phyloP scores from a whole-genome alignment of 2,329 filamentous ascomycete species.

The Ceratocystiopsis minuta region DNA sequence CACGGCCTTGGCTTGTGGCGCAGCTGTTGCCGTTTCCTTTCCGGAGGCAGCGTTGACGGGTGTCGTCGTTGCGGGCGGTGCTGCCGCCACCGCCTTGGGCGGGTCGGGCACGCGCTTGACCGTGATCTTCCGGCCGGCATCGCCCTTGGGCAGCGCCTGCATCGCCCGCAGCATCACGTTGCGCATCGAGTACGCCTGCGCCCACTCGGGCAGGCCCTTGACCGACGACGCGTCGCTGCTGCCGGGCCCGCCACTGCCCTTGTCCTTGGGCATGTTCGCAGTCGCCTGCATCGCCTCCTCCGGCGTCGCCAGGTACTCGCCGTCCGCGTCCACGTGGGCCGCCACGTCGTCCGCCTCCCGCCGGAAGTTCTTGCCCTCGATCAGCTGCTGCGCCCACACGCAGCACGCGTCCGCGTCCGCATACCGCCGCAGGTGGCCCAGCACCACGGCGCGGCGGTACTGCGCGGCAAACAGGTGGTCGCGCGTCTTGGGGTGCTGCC shows the following conservation, averaged over 20 bases:
- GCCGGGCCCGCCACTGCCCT: too few relatives aligned
- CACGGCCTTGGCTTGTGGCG: neutral
- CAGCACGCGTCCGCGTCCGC: slow-evolving; percentile 62
- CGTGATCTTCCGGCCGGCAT: slow-evolving; percentile 28
- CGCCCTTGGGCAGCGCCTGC: slow-evolving; percentile 24
- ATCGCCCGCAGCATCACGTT: slow-evolving; percentile 28
- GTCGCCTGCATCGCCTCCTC: slow-evolving; percentile 14
- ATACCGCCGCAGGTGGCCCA: slow-evolving; percentile 51
- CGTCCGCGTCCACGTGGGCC: slow-evolving; percentile 23
- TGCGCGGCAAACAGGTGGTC: slow-evolving; percentile 67
- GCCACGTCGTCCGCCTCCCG: slow-evolving; percentile 20
- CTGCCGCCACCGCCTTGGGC: neutral
- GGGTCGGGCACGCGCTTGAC: slow-evolving; percentile 17
- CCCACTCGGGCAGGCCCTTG: slow-evolving; percentile 15
- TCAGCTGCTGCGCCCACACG: slow-evolving; percentile 31
- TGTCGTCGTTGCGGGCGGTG: neutral
- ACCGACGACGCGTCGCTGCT: slow-evolving; percentile 5
- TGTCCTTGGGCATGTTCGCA: slow-evolving; percentile 4
- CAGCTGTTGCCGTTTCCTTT: neutral
- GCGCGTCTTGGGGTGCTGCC: slow-evolving; percentile 39
- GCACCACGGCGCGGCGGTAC: slow-evolving; percentile 57
- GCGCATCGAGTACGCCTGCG: slow-evolving; percentile 27
- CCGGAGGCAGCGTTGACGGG: neutral
- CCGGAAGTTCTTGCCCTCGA: slow-evolving; percentile 19
- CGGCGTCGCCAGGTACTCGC: slow-evolving; percentile 27